phyloP scores from a whole-genome alignment of 176 grass and related monocot genomes.

The Aechmea fasciata region DNA sequence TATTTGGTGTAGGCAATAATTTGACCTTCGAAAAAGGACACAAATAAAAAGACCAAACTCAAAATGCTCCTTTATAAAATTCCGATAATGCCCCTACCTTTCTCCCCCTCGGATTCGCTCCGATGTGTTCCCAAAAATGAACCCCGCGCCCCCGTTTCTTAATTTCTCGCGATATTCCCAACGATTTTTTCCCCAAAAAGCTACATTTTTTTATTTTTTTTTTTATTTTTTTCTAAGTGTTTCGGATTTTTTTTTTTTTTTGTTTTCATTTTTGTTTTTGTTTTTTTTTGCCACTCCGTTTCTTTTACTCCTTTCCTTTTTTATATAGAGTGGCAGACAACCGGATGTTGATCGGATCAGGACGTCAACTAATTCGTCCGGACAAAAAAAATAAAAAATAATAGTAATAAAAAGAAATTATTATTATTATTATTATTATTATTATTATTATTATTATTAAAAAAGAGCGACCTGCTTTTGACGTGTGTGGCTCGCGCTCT shows the following conservation, averaged over 20 bases:
- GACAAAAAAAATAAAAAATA: neutral
- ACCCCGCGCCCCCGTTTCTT: neutral
- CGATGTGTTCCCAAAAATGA: neutral
- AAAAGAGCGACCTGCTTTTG: conserved; percentile 2
- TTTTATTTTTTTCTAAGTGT: neutral
- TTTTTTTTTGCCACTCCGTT: neutral
- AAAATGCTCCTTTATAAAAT: neutral
- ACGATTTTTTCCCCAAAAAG: neutral
- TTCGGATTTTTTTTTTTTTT: neutral
- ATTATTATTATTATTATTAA: no score
- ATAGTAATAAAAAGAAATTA: neutral
- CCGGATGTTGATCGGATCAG: neutral
- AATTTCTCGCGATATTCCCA: neutral
- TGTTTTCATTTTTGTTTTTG: neutral
- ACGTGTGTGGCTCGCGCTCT: conserved; percentile 24
- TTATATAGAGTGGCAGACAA: conserved; percentile 1
- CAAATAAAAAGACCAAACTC: neutral
- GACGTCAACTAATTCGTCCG: neutral
- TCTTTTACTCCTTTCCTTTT: neutral
- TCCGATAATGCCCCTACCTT: neutral
- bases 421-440: no score
- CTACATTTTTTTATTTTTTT: neutral
- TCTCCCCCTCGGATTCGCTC: neutral
- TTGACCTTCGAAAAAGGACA: neutral
- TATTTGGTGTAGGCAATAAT: neutral